Percentiles rank a stretch among this genome's conserved stretches.
These are phyloP conservation scores for Xylaria sp. DNA, from an alignment of 2,329 filamentous ascomycete genomes.

Conservation along the genomic window DNA sequence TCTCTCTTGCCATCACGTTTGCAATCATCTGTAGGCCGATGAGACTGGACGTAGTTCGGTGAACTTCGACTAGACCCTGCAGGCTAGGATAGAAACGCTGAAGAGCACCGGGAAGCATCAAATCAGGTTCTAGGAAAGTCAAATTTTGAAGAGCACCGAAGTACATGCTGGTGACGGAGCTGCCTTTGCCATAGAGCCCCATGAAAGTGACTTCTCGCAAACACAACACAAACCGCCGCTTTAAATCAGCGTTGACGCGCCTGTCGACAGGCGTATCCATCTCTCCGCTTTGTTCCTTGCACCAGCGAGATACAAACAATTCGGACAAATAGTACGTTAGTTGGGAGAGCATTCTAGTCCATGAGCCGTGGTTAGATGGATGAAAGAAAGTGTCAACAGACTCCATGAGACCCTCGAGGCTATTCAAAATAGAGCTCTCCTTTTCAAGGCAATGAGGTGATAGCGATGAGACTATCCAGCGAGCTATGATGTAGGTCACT, in stretches of 20 bases:
- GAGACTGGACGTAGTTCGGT: slow-evolving; percentile 93
- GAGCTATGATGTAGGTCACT: slow-evolving; percentile 87
- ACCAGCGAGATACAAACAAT: slow-evolving; percentile 98
- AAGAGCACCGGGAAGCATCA: slow-evolving; percentile 91
- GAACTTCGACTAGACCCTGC: slow-evolving; percentile 96
- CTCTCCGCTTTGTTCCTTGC: slow-evolving; percentile 92
- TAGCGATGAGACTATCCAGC: slow-evolving; percentile 92
- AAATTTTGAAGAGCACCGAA: slow-evolving; percentile 89
- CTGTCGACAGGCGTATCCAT: slow-evolving; percentile 85
- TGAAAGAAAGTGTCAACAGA: slow-evolving; percentile 99
- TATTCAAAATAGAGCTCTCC: slow-evolving; percentile 82
- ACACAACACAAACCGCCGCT: slow-evolving; percentile 87
- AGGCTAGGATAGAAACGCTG: slow-evolving; percentile 97
- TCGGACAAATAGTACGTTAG: slow-evolving; percentile 93
- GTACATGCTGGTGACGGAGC: slow-evolving; percentile 90
- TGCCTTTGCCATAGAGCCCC: slow-evolving; percentile 97
- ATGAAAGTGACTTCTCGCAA: slow-evolving; percentile 95
- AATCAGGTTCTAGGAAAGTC: slow-evolving; percentile 87
- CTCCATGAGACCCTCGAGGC: slow-evolving; percentile 90
- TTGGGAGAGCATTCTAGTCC: slow-evolving; percentile 91
- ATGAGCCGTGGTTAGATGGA: slow-evolving; percentile 91
- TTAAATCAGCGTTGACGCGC: slow-evolving; percentile 81
- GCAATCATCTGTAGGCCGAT: slow-evolving; percentile 92
- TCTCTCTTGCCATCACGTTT: slow-evolving; percentile 89
- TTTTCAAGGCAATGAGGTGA: slow-evolving; percentile 83